Base-by-base conservation (phyloP, 2,329 filamentous ascomycete species). In the Nigrospora sphaerica region DNA sequence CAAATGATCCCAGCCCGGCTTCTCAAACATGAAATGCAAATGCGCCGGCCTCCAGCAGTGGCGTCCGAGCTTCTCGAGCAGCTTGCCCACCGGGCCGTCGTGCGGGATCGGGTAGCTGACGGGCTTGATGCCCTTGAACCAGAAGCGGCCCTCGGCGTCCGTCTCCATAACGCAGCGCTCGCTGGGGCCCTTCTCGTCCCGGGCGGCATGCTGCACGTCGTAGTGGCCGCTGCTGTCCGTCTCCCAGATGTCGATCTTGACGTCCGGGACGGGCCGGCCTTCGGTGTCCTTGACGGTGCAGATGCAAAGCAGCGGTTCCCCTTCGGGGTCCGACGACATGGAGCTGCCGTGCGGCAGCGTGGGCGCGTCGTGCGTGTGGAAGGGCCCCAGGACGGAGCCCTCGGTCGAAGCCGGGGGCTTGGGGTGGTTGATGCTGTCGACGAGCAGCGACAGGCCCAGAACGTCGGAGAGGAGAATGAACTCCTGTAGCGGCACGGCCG, bases 21-120 rank as follows among this genome's bases (percentile, higher is more conserved):
- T 90, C 61, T 84, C 80, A 67, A 95, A 90, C 86, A 95, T 93
- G 58, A 93, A 93, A 64, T 93, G 88, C 73, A 92, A 78, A 64
- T 93, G 88, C 17, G 82, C 79, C 1, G 88, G 88, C 44, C 88
- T 70, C 70, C 81, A 91, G 46, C 81, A 81, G 67, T 93, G 88
- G n/a, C 88, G 71, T n/a, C 77, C 74, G 56, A 93, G 61, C 57
- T 69, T 63, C 60, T 71, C 68, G 56, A 93, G 66, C 54, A 93
- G 62, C 64, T 81, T 79, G 1, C 88, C 90, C 1, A 95, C 88
- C 0, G 90, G 89, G 10, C 87, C 88, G 65, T 95, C 88, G 56
- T 88, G 75, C 1, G 88, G 88, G 57, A 95, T 93, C 0, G 87
- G 85, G 65, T 95, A 95, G 45, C 85, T 82, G 48, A 95, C 88